A percentile compares a stretch with the other conserved stretches of the same genome.
Conservation (phyloP, 345 rosid genomes). For the Populus alba region DNA sequence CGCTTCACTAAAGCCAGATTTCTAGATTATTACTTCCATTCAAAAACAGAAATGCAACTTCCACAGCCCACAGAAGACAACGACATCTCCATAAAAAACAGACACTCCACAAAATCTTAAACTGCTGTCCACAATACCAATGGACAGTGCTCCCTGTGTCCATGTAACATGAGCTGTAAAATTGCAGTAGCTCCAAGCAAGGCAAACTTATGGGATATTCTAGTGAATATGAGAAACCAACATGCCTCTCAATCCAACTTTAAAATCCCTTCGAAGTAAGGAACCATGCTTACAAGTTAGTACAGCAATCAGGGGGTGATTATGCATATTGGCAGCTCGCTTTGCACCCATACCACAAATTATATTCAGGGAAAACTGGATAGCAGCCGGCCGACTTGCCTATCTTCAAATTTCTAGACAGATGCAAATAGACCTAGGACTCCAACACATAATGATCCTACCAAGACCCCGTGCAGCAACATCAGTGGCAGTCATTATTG, state of each 20-base stretch:
- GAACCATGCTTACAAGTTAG: slow-evolving; percentile 21
- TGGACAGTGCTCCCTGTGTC: slow-evolving; percentile 32
- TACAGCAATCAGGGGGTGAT: slow-evolving; percentile 4
- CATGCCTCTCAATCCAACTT: slow-evolving; percentile 36
- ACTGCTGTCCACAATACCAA: slow-evolving; percentile 9
- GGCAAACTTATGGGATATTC: slow-evolving; percentile 21
- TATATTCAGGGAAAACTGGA: slow-evolving; percentile 67
- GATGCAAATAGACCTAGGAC: slow-evolving; percentile 40
- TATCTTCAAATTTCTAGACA: slow-evolving; percentile 44
- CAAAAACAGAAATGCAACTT: neutral
- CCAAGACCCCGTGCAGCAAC: slow-evolving; percentile 99
- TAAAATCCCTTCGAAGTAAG: slow-evolving; percentile 19
- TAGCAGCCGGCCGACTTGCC: slow-evolving; percentile 90
- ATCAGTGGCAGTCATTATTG: slow-evolving; percentile 96
- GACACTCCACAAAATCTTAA: slow-evolving; percentile 9
- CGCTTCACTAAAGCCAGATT: slow-evolving; percentile 18
- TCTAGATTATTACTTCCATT: neutral
- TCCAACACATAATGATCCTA: slow-evolving; percentile 80
- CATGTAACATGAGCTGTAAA: slow-evolving; percentile 41
- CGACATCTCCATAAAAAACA: slow-evolving; percentile 2
- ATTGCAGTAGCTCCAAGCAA: slow-evolving; percentile 18
- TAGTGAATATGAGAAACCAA: slow-evolving; percentile 24
- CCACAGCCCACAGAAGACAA: slow-evolving; percentile 8
- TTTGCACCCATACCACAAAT: slow-evolving; percentile 59
- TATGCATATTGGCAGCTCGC: slow-evolving; percentile 24